These are phyloP conservation scores for Mycena sp. DNA, from an alignment of 1,284 basidiomycete species.

Conservation along the genomic window DNA sequence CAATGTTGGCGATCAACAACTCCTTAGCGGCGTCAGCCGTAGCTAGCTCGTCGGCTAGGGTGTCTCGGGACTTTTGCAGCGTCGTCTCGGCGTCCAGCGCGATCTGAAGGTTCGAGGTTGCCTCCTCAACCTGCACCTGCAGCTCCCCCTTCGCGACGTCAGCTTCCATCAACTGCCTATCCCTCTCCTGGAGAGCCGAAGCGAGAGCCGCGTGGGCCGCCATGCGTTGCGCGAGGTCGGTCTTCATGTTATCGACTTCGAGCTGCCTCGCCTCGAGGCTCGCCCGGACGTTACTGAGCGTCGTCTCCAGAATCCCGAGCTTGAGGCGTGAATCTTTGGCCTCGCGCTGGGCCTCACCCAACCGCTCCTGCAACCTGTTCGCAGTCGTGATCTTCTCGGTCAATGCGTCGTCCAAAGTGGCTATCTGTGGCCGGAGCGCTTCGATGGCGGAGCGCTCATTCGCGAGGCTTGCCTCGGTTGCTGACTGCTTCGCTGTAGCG, in stretches of 20 bases:
- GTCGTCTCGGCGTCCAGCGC: not conserved
- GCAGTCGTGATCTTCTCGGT: constrained; percentile 4
- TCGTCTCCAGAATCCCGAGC: constrained; percentile 7
- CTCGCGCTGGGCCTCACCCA: constrained; percentile 5
- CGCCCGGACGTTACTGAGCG: not conserved
- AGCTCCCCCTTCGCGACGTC: not conserved
- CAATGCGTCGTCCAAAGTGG: constrained; percentile 19
- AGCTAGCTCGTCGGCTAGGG: constrained; percentile 7
- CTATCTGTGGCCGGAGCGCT: constrained; percentile 24
- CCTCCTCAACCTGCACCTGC: not conserved
- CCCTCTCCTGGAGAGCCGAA: constrained; percentile 18
- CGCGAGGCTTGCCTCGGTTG: constrained; percentile 6
- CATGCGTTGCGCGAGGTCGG: constrained; percentile 11
- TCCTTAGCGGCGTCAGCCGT: constrained; percentile 7
- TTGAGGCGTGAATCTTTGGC: constrained; percentile 4
- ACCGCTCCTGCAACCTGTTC: constrained; percentile 5
- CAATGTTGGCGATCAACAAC: constrained; percentile 12
- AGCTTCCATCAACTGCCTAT: constrained; percentile 18
- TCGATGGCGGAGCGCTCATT: constrained; percentile 5
- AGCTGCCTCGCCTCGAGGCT: constrained; percentile 3
- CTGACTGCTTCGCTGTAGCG: not conserved
- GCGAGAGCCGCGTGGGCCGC: constrained; percentile 19
- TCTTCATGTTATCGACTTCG: not conserved
- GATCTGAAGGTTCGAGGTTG: not conserved
- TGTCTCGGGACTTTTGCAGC: not conserved